Evolutionary conservation across 129 eudicot genomes (phyloP).

Genomic region (Saussurea involucrata): DNA sequence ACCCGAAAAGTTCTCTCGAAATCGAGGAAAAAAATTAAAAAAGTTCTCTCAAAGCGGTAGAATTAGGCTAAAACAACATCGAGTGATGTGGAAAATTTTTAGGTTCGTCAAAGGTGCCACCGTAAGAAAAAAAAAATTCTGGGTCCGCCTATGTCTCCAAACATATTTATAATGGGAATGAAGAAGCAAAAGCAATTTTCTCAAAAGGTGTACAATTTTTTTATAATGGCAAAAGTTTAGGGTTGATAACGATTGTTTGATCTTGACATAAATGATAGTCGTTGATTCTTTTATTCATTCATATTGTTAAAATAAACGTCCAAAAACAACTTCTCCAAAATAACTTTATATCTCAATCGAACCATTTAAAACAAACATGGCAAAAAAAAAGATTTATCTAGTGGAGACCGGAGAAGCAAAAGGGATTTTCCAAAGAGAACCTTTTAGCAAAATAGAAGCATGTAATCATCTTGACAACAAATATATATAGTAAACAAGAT

Average conservation of each 20-base stretch:
- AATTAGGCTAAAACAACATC: too few relatives aligned
- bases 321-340: background rate
- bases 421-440: background rate
- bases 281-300: background rate
- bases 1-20: too few relatives aligned
- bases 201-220: background rate
- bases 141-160: too few relatives aligned
- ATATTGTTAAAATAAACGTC: background rate
- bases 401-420: background rate
- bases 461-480: constrained; percentile 4
- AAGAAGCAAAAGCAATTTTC: constrained; percentile 3
- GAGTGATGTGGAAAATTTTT: too few relatives aligned
- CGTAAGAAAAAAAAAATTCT: too few relatives aligned
- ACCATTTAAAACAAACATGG: too few relatives aligned
- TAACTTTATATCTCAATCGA: too few relatives aligned
- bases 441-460: background rate
- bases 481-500: background rate
- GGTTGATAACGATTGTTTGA: background rate
- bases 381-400: background rate
- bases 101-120: too few relatives aligned
- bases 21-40: too few relatives aligned
- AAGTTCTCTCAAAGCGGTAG: too few relatives aligned
- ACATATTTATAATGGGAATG: constrained; percentile 4
- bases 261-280: background rate
- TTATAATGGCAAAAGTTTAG: background rate